Conservation (phyloP, 768 basidiomycete species). For the Serendipita sp. region DNA sequence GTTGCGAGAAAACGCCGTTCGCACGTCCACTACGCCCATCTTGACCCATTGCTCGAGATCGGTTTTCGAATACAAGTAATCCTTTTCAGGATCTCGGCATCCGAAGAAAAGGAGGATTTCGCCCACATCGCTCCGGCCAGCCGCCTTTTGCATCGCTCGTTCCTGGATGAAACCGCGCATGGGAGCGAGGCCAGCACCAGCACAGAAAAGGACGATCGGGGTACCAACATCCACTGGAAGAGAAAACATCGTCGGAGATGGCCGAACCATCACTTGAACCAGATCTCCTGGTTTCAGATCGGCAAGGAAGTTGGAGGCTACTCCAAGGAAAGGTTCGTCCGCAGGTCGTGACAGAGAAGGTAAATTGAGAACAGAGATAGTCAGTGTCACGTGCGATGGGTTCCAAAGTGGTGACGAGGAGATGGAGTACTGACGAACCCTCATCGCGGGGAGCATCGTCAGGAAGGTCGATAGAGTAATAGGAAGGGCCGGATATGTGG, state of each 20-base stretch:
- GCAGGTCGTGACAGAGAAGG: conserved; percentile 22
- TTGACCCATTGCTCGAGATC: conserved; percentile 30
- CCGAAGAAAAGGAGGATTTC: conserved; percentile 32
- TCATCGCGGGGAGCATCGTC: conserved; percentile 30
- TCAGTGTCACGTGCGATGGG: conserved; percentile 27
- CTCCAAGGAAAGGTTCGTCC: conserved; percentile 26
- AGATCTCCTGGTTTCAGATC: conserved; percentile 24
- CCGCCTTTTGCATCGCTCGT: conserved; percentile 28
- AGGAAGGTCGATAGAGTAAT: conserved; percentile 26
- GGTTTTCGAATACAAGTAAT: conserved; percentile 28
- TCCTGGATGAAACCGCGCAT: conserved; percentile 39
- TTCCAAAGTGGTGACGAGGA: conserved; percentile 34
- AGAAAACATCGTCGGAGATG: conserved; percentile 27
- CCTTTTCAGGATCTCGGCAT: conserved; percentile 27
- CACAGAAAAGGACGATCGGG: conserved; percentile 32
- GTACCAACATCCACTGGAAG: conserved; percentile 25
- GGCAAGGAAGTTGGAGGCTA: conserved; percentile 32
- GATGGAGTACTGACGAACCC: conserved; percentile 35
- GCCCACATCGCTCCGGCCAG: conserved; percentile 26
- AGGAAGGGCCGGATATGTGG: conserved; percentile 22
- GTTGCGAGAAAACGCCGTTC: conserved; percentile 27
- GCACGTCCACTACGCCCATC: conserved; percentile 28
- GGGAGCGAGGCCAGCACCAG: conserved; percentile 33
- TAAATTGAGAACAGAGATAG: conserved; percentile 28
- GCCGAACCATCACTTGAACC: conserved; percentile 28